Conservation (phyloP, 2,329 filamentous ascomycete species). For the Simplicillium sp. region DNA sequence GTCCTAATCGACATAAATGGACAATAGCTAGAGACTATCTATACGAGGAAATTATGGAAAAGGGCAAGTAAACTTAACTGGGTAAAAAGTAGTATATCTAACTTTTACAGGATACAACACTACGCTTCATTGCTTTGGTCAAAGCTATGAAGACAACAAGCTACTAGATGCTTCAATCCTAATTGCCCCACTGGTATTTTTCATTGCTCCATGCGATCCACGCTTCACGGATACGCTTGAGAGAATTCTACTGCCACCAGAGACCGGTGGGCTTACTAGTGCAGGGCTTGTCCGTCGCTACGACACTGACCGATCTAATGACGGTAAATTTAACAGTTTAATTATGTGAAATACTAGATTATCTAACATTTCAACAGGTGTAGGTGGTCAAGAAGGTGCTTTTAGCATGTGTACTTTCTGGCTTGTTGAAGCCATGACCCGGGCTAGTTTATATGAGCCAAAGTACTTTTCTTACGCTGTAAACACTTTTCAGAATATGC, state of each 20-base stretch:
- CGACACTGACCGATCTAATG: slow-evolving; percentile 57
- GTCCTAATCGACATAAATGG: slow-evolving; percentile 60
- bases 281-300: slow-evolving; percentile 70
- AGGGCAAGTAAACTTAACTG: slow-evolving; percentile 27
- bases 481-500: slow-evolving; percentile 68
- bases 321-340: slow-evolving; percentile 40
- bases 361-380: slow-evolving; percentile 34
- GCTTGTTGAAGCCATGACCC: slow-evolving; percentile 69
- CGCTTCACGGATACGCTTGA: slow-evolving; percentile 66
- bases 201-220: slow-evolving; percentile 68
- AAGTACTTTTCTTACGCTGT: slow-evolving; percentile 54
- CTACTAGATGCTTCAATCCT: slow-evolving; percentile 66
- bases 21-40: slow-evolving; percentile 55
- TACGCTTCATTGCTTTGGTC: slow-evolving; percentile 59
- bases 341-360: not conserved
- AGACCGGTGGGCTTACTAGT: slow-evolving; percentile 66
- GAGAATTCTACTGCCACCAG: slow-evolving; percentile 59
- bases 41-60: slow-evolving; percentile 71
- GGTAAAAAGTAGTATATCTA: slow-evolving; percentile 2
- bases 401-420: slow-evolving; percentile 80
- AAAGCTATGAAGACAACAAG: slow-evolving; percentile 65
- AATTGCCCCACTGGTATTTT: slow-evolving; percentile 71
- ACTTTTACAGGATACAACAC: slow-evolving; percentile 51
- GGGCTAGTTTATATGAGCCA: slow-evolving; percentile 55
- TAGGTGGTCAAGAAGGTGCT: slow-evolving; percentile 65